phyloP scores from a whole-genome alignment of 2,329 filamentous ascomycete species.

The Fusarium sarcochroum region DNA sequence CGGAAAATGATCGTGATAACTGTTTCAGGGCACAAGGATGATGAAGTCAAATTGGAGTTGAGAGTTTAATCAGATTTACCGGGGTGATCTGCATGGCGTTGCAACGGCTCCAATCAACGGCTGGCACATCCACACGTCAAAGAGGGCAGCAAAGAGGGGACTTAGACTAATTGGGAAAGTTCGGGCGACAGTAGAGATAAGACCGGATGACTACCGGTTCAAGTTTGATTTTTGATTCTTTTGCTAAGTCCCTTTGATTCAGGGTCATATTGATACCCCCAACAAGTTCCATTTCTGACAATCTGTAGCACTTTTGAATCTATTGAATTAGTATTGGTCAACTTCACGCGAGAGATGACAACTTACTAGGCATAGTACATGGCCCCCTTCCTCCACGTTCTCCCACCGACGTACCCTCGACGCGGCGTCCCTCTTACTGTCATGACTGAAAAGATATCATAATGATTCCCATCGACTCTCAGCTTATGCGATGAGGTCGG shows the following conservation, averaged over 20 bases:
- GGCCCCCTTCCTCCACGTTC: conserved; percentile 52
- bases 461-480: neutral
- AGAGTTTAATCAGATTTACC: neutral
- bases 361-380: conserved; percentile 45
- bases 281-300: conserved; percentile 11
- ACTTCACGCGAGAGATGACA: neutral
- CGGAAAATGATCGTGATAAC: conserved; percentile 4
- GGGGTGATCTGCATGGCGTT: neutral
- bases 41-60: conserved; percentile 21
- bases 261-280: conserved; percentile 12
- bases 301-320: conserved; percentile 20
- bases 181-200: conserved; percentile 21
- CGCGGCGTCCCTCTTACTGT: conserved; percentile 21
- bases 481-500: conserved; percentile 68
- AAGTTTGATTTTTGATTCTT: conserved; percentile 18
- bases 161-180: conserved; percentile 31
- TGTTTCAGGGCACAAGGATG: conserved; percentile 5
- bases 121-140: conserved; percentile 1
- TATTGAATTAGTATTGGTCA: conserved; percentile 7
- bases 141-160: conserved; percentile 3
- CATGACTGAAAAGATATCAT: conserved; percentile 1
- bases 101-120: neutral
- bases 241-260: conserved; percentile 1
- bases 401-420: conserved; percentile 34
- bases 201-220: conserved; percentile 1